Evolutionary conservation across 1,284 basidiomycete genomes (phyloP), one percentile per base, ranked within the genome.

Genomic region (Ustilago bromivora): DNA sequence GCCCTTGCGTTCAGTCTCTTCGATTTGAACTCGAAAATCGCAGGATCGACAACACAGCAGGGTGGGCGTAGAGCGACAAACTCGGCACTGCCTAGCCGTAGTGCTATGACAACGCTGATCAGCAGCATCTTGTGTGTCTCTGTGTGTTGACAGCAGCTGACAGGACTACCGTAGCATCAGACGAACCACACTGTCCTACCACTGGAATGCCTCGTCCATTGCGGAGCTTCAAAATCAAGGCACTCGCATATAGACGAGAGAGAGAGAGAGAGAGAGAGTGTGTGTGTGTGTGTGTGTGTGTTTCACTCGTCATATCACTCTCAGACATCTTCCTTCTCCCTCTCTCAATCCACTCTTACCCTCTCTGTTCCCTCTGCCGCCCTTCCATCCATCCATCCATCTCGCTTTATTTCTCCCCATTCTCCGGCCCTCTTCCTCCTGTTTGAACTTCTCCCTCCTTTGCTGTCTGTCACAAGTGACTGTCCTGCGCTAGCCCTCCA

Each of bases 361-460:
- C 46, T 35, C 23, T 35, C 47, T 15, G 23, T 43, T 28, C 46
- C 11, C 6, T 15, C 55, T 12, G 56, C 56, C 17, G 38, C 46
- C 35, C 46, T 23, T n/a, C 41, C 61, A 31, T 54, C 52, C 34
- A 32, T 15, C 43, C 41, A 19, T 43, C 49, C 55, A 15, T 11
- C 41, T 46, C 8, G 9, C 49, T n/a, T 34, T 38, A 17, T n/a
- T 47, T 13, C 57, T 36, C 35, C 58, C 13, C 23, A 7, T 38
- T 28, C 43, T 28, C 9, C 32, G 43, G 46, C 58, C 34, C 34
- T 41, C 19, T 32, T 41, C 28, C 8, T 46, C 46, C 11, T 17
- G 34, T 36, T 61, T 68, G 56, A 68, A 68, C 66, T 70, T 64
- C 61, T 70, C 67, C 43, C 46, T 41, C 61, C 19, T 40, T 31